phyloP scores from a whole-genome alignment of 768 basidiomycete genomes.

The Pleurotus sapidus region DNA sequence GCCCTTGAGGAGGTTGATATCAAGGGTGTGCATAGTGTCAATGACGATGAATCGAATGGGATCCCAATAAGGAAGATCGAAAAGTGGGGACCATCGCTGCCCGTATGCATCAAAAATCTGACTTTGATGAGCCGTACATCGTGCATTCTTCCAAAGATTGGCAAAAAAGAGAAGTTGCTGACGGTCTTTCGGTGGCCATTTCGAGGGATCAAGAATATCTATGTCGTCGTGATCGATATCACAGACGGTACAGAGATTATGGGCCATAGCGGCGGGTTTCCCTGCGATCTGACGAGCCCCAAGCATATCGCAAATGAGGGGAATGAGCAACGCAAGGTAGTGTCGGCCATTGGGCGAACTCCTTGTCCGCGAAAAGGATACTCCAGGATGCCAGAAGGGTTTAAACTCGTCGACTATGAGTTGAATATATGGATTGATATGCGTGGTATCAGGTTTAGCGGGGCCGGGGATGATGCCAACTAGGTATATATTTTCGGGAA shows the following conservation, averaged over 20 bases:
- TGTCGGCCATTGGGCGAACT: not conserved
- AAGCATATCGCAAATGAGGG: slow-evolving; percentile 21
- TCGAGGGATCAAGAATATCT: slow-evolving; percentile 11
- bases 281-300: slow-evolving; percentile 25
- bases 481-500: slow-evolving; percentile 4
- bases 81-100: slow-evolving; percentile 26
- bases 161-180: slow-evolving; percentile 14
- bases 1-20: slow-evolving; percentile 27
- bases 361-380: not conserved
- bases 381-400: not conserved
- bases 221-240: slow-evolving; percentile 14
- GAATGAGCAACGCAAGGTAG: not conserved
- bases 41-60: slow-evolving; percentile 24
- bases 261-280: slow-evolving; percentile 11
- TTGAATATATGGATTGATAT: slow-evolving; percentile 4
- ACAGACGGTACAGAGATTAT: slow-evolving; percentile 21
- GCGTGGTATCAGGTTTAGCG: not conserved
- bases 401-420: not conserved
- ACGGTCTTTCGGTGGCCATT: slow-evolving; percentile 18
- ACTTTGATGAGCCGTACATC: slow-evolving; percentile 10
- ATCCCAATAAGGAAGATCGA: slow-evolving; percentile 38
- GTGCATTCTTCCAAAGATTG: slow-evolving; percentile 20
- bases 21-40: slow-evolving; percentile 40
- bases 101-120: slow-evolving; percentile 18
- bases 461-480: slow-evolving; percentile 6